These are phyloP conservation scores for Stipa capillata DNA, from an alignment of 176 grass and related monocot species.

Conservation along the genomic window DNA sequence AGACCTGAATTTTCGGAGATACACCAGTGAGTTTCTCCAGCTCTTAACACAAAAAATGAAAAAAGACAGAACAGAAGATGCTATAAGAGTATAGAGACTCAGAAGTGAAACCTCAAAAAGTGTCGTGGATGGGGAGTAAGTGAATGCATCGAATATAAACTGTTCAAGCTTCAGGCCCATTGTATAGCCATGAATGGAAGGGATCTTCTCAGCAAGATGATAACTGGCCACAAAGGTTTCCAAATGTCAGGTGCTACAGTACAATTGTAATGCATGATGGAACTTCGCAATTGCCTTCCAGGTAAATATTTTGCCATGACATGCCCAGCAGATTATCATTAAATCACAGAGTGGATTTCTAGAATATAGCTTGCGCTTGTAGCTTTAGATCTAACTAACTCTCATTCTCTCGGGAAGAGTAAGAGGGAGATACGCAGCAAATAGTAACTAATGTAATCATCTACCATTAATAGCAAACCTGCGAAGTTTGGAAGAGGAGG, in stretches of 20 bases:
- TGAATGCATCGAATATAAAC: constrained; percentile 80
- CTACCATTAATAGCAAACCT: not conserved
- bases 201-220: constrained; percentile 85
- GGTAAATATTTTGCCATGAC: not conserved
- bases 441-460: not conserved
- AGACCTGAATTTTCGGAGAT: constrained; percentile 33
- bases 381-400: not conserved
- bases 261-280: not conserved
- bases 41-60: not conserved
- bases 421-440: constrained; percentile 1
- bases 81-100: not conserved
- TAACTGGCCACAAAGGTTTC: constrained; percentile 35
- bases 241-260: not conserved
- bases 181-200: constrained; percentile 70
- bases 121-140: constrained; percentile 64
- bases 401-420: not conserved
- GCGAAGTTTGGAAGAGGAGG: not conserved
- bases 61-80: too few relatives aligned
- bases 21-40: not conserved
- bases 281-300: not conserved
- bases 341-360: not conserved
- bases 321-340: not conserved
- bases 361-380: not conserved
- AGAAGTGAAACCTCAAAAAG: constrained; percentile 69
- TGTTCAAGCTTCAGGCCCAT: constrained; percentile 72